A percentile compares a stretch with the other conserved stretches of the same genome.
These are phyloP conservation scores for Croton setiger DNA, from an alignment of 441 rosid species.

Conservation along the genomic window DNA sequence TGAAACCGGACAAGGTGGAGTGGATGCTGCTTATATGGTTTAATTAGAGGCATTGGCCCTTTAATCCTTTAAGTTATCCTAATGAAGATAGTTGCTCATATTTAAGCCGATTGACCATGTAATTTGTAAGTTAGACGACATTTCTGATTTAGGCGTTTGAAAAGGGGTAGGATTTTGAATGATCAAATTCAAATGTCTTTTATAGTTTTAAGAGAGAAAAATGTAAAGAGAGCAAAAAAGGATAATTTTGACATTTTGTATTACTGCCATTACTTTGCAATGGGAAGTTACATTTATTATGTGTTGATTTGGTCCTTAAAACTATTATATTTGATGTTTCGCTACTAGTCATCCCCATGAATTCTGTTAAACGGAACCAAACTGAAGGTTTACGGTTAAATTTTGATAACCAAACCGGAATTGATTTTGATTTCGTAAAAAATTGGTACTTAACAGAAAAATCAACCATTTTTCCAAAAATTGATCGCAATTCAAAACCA, in stretches of 20 bases:
- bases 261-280: constrained; percentile 1
- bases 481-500: too few relatives aligned
- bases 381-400: too few relatives aligned
- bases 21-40: constrained; percentile 60
- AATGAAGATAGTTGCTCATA: neutral
- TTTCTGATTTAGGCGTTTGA: constrained; percentile 1
- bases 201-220: neutral
- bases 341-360: too few relatives aligned
- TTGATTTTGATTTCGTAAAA: too few relatives aligned
- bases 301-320: neutral
- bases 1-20: constrained; percentile 39
- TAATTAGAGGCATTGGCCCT: constrained; percentile 21
- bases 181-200: neutral
- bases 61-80: constrained; percentile 12
- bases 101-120: constrained; percentile 7
- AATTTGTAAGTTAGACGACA: constrained; percentile 13
- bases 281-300: neutral
- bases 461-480: too few relatives aligned
- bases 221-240: too few relatives aligned
- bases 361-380: too few relatives aligned
- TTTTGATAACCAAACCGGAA: too few relatives aligned
- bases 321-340: too few relatives aligned
- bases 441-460: too few relatives aligned
- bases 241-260: neutral
- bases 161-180: constrained; percentile 1